A percentile compares a stretch with the other conserved stretches of the same genome.
phyloP scores from a whole-genome alignment of 176 grass and related monocot species.

The Elymus sibiricus region DNA sequence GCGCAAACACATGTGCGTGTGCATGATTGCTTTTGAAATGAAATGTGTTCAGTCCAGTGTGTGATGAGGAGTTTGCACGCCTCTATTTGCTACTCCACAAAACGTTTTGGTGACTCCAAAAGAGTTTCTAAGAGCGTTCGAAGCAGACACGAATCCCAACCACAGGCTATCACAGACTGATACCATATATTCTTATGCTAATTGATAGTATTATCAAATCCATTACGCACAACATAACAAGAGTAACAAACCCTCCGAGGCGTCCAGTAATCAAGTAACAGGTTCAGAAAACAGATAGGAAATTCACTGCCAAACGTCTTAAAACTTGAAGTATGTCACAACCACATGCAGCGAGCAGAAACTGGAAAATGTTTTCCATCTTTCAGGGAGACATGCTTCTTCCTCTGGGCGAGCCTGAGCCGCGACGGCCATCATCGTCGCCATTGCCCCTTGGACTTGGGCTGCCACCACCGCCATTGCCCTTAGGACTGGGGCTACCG shows the following conservation, averaged over 20 bases:
- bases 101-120: too few relatives aligned
- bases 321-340: background rate
- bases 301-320: slow-evolving; percentile 14
- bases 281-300: background rate
- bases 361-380: background rate
- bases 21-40: too few relatives aligned
- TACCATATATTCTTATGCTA: background rate
- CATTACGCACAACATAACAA: background rate
- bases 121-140: too few relatives aligned
- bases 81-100: too few relatives aligned
- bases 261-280: background rate
- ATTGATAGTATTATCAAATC: background rate
- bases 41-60: too few relatives aligned
- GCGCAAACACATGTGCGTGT: too few relatives aligned
- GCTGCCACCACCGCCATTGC: background rate
- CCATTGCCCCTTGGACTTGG: slow-evolving; percentile 37
- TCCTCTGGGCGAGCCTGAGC: slow-evolving; percentile 29
- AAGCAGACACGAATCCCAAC: too few relatives aligned
- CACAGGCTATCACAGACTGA: background rate
- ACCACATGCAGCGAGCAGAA: background rate
- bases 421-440: background rate
- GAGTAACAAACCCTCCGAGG: background rate
- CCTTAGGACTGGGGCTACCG: background rate
- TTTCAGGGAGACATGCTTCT: slow-evolving; percentile 24
- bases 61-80: too few relatives aligned